These are phyloP conservation scores for Debaryomyces psychrophilus DNA, from an alignment of 1,139 yeast genomes.

Conservation along the genomic window DNA sequence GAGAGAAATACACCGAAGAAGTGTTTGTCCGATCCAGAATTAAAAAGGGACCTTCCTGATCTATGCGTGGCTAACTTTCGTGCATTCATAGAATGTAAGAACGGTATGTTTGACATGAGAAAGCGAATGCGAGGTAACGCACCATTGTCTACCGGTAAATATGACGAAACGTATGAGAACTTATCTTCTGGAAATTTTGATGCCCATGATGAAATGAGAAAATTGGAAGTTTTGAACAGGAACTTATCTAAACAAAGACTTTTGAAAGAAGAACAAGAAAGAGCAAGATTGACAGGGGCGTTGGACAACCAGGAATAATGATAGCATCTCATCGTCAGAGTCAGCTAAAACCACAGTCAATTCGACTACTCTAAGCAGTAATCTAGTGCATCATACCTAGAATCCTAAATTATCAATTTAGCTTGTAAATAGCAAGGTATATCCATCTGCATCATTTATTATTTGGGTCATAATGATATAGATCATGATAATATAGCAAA, in stretches of 20 bases:
- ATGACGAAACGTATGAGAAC: slow-evolving; percentile 82
- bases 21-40: slow-evolving; percentile 80
- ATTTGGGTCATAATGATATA: background rate
- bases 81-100: slow-evolving; percentile 86
- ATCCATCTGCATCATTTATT: background rate
- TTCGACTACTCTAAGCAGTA: background rate
- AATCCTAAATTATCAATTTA: background rate
- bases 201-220: slow-evolving; percentile 75
- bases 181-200: slow-evolving; percentile 80
- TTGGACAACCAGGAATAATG: background rate
- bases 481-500: background rate
- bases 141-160: slow-evolving; percentile 87
- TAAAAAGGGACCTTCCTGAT: slow-evolving; percentile 79
- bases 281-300: slow-evolving; percentile 15
- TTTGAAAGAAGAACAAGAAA: slow-evolving; percentile 24
- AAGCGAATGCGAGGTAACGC: slow-evolving; percentile 95
- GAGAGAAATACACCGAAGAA: slow-evolving; percentile 89
- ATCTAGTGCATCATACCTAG: too few species aligned
- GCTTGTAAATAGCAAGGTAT: slow-evolving; percentile 1
- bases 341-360: too few species aligned
- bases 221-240: slow-evolving; percentile 59
- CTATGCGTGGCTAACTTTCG: slow-evolving; percentile 82
- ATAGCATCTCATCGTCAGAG: background rate
- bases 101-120: slow-evolving; percentile 84
- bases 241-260: slow-evolving; percentile 41